phyloP scores from a whole-genome alignment of 192 early-diverging fungal genomes.

The Backusella circina region DNA sequence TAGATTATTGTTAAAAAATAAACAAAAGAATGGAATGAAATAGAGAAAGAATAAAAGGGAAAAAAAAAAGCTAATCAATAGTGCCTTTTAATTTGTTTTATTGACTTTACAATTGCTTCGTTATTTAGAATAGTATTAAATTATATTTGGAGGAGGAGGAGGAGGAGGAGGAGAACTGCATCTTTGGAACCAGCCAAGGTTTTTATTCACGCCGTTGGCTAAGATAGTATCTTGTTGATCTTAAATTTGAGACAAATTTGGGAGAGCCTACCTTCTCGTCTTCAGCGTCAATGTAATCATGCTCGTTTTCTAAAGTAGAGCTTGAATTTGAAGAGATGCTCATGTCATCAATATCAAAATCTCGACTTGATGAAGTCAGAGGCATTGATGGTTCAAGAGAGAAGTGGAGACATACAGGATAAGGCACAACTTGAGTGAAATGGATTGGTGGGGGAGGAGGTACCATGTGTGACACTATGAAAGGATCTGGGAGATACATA shows the following conservation, averaged over 20 bases:
- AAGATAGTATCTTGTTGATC: neutral
- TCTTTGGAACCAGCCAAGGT: neutral
- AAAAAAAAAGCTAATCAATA: neutral
- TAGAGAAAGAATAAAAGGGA: neutral
- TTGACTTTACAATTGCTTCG: neutral
- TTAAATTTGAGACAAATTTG: neutral
- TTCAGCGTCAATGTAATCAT: neutral
- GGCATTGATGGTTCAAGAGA: neutral
- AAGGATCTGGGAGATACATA: neutral
- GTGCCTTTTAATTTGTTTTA: neutral
- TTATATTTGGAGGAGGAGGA: neutral
- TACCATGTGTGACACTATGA: neutral
- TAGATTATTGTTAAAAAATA: neutral
- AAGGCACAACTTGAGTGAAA: neutral
- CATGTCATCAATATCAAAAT: neutral
- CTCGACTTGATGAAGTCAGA: neutral
- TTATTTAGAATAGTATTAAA: neutral
- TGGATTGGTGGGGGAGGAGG: neutral
- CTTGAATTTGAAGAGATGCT: neutral
- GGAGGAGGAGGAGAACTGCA: neutral
- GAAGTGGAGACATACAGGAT: neutral
- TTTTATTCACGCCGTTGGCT: neutral
- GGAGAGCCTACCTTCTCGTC: neutral
- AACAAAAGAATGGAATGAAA: neutral
- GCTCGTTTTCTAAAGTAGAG: neutral